Conservation (phyloP, 1,139 yeast species). For the Scheffersomyces quercinus region DNA sequence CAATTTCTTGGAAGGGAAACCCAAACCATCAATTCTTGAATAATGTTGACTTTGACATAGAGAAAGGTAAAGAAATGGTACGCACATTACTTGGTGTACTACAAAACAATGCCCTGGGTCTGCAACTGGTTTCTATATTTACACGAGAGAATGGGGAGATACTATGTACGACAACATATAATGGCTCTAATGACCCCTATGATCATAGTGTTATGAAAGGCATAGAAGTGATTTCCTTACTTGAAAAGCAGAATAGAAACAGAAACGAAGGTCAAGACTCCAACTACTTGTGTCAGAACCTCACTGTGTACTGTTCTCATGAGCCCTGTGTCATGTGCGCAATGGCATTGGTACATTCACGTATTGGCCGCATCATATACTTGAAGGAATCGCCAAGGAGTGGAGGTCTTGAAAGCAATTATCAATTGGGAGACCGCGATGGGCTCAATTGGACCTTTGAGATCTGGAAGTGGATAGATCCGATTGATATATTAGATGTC, state of each 20-base stretch:
- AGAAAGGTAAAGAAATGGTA: conserved; percentile 42
- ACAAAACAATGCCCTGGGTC: conserved; percentile 1
- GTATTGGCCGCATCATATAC: conserved; percentile 71
- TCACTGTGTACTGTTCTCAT: conserved; percentile 83
- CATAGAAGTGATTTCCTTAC: conserved; percentile 57
- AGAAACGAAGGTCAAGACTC: conserved; percentile 7
- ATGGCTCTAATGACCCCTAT: conserved; percentile 43
- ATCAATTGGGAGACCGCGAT: conserved; percentile 70
- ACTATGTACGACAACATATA: conserved; percentile 22
- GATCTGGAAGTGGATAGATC: conserved; percentile 64
- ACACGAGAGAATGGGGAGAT: conserved; percentile 22
- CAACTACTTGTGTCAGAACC: conserved; percentile 71
- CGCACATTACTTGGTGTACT: conserved; percentile 21
- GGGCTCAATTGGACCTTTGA: conserved; percentile 81
- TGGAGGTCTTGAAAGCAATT: conserved; percentile 63
- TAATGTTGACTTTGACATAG: conserved; percentile 50
- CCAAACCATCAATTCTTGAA: conserved; percentile 75
- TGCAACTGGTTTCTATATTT: conserved; percentile 22
- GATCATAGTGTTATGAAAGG: conserved; percentile 77
- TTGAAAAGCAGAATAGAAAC: conserved; percentile 40
- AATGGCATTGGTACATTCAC: conserved; percentile 93
- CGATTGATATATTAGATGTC: conserved; percentile 23
- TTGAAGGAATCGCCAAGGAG: conserved; percentile 36
- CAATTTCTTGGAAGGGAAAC: conserved; percentile 90
- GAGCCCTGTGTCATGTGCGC: conserved; percentile 98